Percentiles rank a stretch among this genome's conserved stretches.
Evolutionary conservation across 768 basidiomycete genomes (phyloP).

Genomic region (Tricholomella constricta): DNA sequence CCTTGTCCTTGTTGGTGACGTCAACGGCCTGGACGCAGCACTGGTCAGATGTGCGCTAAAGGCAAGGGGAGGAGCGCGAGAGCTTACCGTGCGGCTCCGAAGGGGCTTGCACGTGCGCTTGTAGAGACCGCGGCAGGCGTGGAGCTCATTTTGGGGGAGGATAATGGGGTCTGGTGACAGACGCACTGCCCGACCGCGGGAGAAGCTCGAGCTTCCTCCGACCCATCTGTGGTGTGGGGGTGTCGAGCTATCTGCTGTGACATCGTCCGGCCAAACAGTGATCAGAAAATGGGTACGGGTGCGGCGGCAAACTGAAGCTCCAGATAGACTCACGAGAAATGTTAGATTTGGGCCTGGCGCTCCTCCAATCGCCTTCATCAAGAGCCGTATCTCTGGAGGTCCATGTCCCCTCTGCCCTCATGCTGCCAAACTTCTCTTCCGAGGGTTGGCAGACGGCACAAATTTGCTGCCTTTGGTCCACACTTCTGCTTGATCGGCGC

Average conservation of each 20-base stretch:
- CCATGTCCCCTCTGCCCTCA: constrained; percentile 57
- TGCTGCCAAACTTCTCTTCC: constrained; percentile 47
- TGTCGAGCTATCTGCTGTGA: constrained; percentile 65
- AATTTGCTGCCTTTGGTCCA: constrained; percentile 81
- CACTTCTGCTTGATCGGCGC: constrained; percentile 78
- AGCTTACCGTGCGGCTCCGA: constrained; percentile 80
- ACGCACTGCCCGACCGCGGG: constrained; percentile 71
- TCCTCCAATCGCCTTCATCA: constrained; percentile 79
- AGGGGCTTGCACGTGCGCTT: constrained; percentile 66
- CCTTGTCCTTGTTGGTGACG: constrained; percentile 72
- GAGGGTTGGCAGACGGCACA: constrained; percentile 51
- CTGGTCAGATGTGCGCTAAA: constrained; percentile 5
- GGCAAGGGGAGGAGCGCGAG: background rate
- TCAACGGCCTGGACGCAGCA: constrained; percentile 69
- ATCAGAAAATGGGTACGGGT: background rate
- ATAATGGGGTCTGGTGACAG: constrained; percentile 72
- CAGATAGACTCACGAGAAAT: constrained; percentile 67
- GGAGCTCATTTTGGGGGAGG: constrained; percentile 72
- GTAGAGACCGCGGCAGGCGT: constrained; percentile 34
- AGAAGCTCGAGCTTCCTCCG: constrained; percentile 85
- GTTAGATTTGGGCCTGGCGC: constrained; percentile 46
- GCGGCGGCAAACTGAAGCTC: constrained; percentile 2
- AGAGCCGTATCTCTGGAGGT: constrained; percentile 44
- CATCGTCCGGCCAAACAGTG: constrained; percentile 38
- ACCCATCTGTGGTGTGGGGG: constrained; percentile 81